These are phyloP conservation scores for Micractinium sp. DNA, from an alignment of 139 green algal species.

Conservation along the genomic window DNA sequence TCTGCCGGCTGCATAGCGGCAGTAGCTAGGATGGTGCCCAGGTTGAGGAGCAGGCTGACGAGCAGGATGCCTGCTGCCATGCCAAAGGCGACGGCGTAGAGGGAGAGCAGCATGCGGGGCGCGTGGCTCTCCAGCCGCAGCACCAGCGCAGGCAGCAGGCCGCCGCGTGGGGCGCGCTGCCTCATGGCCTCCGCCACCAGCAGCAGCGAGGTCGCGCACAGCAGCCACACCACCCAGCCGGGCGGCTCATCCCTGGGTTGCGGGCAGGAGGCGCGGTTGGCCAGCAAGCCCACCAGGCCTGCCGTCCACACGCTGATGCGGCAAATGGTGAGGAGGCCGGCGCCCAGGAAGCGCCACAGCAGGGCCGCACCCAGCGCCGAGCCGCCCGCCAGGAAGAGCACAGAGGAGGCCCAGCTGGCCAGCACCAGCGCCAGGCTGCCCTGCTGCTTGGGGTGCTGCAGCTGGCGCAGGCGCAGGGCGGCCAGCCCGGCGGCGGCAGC, in stretches of 20 bases:
- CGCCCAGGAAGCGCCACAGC: background rate
- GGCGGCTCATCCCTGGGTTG: background rate
- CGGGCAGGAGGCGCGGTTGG: background rate
- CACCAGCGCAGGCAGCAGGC: background rate
- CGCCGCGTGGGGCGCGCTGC: background rate
- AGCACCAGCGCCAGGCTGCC: background rate
- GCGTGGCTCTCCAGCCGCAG: background rate
- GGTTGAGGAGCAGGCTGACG: background rate
- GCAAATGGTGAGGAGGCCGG: background rate
- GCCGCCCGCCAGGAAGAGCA: background rate
- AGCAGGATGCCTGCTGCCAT: background rate
- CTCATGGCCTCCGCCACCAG: background rate
- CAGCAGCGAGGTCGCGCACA: background rate
- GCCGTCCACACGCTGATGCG: background rate
- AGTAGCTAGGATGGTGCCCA: background rate
- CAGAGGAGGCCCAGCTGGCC: background rate
- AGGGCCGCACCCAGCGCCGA: background rate
- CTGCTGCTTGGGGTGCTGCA: background rate
- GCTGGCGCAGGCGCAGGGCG: background rate
- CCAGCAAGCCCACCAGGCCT: background rate
- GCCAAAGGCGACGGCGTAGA: background rate
- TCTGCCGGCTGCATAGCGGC: background rate
- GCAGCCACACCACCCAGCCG: background rate
- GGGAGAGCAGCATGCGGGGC: background rate
- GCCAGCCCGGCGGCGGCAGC: slow-evolving; percentile 12